Base-by-base conservation (phyloP, 306 rosid species). In the Astragalus glycyphyllos region DNA sequence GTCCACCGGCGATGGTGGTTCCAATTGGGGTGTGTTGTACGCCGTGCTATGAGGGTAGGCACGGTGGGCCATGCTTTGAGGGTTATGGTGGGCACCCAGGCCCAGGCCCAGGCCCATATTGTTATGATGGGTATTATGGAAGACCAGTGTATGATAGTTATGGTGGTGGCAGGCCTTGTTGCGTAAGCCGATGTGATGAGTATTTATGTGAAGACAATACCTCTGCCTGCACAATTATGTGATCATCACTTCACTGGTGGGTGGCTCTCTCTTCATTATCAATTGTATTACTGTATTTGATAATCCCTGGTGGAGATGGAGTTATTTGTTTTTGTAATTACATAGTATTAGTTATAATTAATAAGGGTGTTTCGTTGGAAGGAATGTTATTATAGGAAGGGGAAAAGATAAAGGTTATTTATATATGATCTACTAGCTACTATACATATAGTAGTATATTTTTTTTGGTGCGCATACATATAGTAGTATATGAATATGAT, bases 141-240 rank as follows among this genome's bases (percentile, higher is more conserved):
- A 83, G 87, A 46, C 88, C 88, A 0, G 65, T 88, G 9, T 88
- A 79, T 29, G 90, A 88, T 16, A 85, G 91, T 41, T 84, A 80
- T 13, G 89, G 91, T 15, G 86, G 82, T 2, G 75, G 82, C 54
- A 72, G 86, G 14, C 60, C 76, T 4, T 73, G 73, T 51, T 73
- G 74, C 7, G 80, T 38, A 6, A 81, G 85, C 66, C 86, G 74
- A 17, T 77, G 85, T 23, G 84, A 84, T 71, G 68, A 76, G 9
- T 83, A 79, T 65, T 68, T 79, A 26, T 77, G 73, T 40, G 90
- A 91, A 77, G 89, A 84, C 5, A 84, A 79, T 58, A 17, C 87
- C 5, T 1, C 65, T 2, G 86, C 53, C 15, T 85, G 97, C 81
- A 41, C 63, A 4, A 71, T 86, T 15, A 88, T 90, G 97, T 90